These are phyloP conservation scores for Magnaporthiopsis incrustans DNA, from an alignment of 2,329 filamentous ascomycete species.

Conservation along the genomic window DNA sequence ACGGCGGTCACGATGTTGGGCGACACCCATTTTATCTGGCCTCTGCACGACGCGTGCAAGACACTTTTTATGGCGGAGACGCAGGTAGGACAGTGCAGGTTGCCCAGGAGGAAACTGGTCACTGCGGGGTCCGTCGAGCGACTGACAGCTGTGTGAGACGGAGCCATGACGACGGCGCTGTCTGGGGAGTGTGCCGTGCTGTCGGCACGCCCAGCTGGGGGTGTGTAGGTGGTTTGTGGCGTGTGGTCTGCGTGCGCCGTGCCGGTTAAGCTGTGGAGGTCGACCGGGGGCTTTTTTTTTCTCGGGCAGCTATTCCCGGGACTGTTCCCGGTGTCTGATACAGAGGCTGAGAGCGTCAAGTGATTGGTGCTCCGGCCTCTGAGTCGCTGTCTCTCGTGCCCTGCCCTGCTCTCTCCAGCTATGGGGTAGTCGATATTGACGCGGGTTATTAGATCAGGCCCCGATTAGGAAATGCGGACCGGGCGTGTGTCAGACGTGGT, in stretches of 20 bases:
- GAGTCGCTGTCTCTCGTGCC: too few relatives aligned
- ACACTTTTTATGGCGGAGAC: slow-evolving; percentile 56
- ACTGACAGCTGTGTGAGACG: slow-evolving; percentile 13
- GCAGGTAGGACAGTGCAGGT: slow-evolving; percentile 73
- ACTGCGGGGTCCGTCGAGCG: slow-evolving; percentile 23
- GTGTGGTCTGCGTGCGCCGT: neutral
- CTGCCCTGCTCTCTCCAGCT: neutral
- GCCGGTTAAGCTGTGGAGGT: too few relatives aligned
- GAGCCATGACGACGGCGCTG: slow-evolving; percentile 13
- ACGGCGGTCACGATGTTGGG: slow-evolving; percentile 65
- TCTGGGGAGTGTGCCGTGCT: neutral
- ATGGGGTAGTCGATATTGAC: neutral
- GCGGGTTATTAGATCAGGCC: neutral
- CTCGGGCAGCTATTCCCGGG: neutral
- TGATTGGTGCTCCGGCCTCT: neutral
- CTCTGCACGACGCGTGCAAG: slow-evolving; percentile 37
- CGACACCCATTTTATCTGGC: slow-evolving; percentile 50
- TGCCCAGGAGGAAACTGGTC: slow-evolving; percentile 59
- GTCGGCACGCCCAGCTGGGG: neutral
- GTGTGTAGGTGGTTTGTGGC: neutral
- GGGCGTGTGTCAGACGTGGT: neutral
- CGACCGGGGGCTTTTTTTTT: neutral
- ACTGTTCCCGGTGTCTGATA: neutral
- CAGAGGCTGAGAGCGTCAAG: neutral
- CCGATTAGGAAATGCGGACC: neutral